These are phyloP conservation scores for Colletotrichum sp. DNA, from an alignment of 2,329 filamentous ascomycete genomes.

Conservation along the genomic window DNA sequence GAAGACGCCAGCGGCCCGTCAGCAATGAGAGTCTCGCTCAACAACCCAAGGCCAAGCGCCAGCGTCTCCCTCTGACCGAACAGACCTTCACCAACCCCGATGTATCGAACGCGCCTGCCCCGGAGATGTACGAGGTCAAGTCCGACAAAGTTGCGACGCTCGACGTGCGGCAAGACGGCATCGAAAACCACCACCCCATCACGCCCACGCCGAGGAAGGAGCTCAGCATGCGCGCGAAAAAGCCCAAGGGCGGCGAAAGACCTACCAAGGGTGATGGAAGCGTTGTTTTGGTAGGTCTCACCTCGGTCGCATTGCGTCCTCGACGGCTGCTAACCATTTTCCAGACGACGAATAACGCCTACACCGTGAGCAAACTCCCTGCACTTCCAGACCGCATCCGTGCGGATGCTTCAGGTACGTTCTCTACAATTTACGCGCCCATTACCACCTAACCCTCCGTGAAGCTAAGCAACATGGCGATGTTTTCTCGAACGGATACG, in stretches of 20 bases:
- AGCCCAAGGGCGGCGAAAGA: constrained; percentile 66
- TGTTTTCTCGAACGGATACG: constrained; percentile 73
- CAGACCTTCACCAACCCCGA: constrained; percentile 61
- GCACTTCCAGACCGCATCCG: constrained; percentile 80
- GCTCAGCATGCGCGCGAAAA: constrained; percentile 65
- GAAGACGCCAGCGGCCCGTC: constrained; percentile 64
- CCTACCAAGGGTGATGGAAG: constrained; percentile 71
- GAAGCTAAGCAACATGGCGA: constrained; percentile 69
- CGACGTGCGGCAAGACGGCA: constrained; percentile 50
- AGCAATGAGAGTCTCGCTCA: constrained; percentile 59
- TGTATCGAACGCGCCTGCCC: constrained; percentile 28
- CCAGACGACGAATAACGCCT: constrained; percentile 84
- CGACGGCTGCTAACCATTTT: constrained; percentile 14
- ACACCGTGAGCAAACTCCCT: constrained; percentile 83
- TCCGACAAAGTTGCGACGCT: constrained; percentile 53
- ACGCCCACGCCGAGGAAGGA: constrained; percentile 50
- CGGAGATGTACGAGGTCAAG: constrained; percentile 63
- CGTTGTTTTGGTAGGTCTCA: constrained; percentile 65
- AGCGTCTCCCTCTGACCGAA: constrained; percentile 62
- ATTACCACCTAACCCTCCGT: constrained; percentile 26
- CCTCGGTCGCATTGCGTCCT: not conserved
- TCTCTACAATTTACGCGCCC: not conserved
- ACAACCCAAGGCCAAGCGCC: constrained; percentile 69
- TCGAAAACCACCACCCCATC: constrained; percentile 43
- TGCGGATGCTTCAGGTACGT: constrained; percentile 68